Evolutionary conservation across 2,329 filamentous ascomycete genomes (phyloP), one percentile per base, ranked within the genome.

Genomic region (Aspergillus texensis): DNA sequence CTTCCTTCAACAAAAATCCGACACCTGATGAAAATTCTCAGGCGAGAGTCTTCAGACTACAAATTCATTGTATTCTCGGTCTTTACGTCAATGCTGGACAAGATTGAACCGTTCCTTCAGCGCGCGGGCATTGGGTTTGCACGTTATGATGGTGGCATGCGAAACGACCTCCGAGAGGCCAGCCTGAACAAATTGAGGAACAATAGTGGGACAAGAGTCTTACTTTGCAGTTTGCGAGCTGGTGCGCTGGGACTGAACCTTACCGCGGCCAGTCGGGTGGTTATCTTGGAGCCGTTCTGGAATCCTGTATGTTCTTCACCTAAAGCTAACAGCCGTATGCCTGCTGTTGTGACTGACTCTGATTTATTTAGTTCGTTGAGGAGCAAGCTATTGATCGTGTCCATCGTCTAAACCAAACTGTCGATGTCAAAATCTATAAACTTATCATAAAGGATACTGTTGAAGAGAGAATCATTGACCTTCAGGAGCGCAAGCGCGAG

Each of bases 31-130:
- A 84, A 88, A 65, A 91, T 99, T 58, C 86, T 99, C 10, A 86
- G 89, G 67, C 87, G 87, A 52, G 95, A 99, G 77, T 89, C 89
- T 0, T 82, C 85, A 1, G 84, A 93, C 64, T 92, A 97, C 84
- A 99, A 99, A 76, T 96, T 97, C 75, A 99, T 99, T 72, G 93
- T 99, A 67, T 99, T 99, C 80, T 97, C 93, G 1, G 93, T 98
- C 72, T 99, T 99, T 80, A 99, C 95, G 0, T 95, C 93, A 0
- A 99, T 99, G 95, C 88, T 99, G 53, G 92, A 98, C 80, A 88
- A 98, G 32, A 89, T 99, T 66, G 93, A 98, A 75, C 95, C 95
- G 2, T 97, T 98, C 79, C 84, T 99, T 64, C 84, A 85, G 53
- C 85, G 88, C 56, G 88, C 90, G 16, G 87, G 88, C 16, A 90